Percentiles rank a stretch among this genome's conserved stretches.
Evolutionary conservation across 2,329 filamentous ascomycete species (phyloP).

Genomic region (Graphilbum fragrans): DNA sequence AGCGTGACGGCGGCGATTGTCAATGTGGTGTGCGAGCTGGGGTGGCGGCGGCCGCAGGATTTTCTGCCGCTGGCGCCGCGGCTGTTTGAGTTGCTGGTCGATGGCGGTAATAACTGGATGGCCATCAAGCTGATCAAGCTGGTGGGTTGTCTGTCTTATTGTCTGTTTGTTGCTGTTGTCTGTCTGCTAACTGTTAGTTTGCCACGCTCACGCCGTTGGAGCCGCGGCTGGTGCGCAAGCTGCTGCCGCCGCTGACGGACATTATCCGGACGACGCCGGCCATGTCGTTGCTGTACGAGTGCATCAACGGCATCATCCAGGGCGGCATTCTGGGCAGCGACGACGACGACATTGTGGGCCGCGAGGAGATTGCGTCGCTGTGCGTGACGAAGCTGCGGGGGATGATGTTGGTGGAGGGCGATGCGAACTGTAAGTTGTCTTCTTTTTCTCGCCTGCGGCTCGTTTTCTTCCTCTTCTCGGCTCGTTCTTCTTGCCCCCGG

Average conservation of each 20-base stretch:
- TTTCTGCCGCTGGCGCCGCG: constrained; percentile 86
- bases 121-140: constrained; percentile 98
- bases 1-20: constrained; percentile 93
- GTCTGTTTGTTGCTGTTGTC: neutral
- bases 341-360: constrained; percentile 60
- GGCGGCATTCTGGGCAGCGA: constrained; percentile 81
- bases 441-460: neutral
- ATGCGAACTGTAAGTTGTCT: constrained; percentile 65
- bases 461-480: too few species aligned
- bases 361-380: constrained; percentile 81
- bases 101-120: constrained; percentile 98
- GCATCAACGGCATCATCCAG: constrained; percentile 96
- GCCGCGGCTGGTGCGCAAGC: constrained; percentile 79
- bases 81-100: constrained; percentile 82
- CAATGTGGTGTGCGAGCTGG: constrained; percentile 92
- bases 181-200: constrained; percentile 44
- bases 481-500: too few species aligned
- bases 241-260: constrained; percentile 80
- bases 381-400: constrained; percentile 88
- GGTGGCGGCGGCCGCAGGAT: constrained; percentile 86
- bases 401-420: constrained; percentile 88
- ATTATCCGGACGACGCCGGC: constrained; percentile 90
- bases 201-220: constrained; percentile 88
- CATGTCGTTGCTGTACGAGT: constrained; percentile 97
- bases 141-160: constrained; percentile 29